Percentiles rank a stretch among this genome's conserved stretches.
Conservation (phyloP, 179 eudicot species). For the Corrigiola litoralis region DNA sequence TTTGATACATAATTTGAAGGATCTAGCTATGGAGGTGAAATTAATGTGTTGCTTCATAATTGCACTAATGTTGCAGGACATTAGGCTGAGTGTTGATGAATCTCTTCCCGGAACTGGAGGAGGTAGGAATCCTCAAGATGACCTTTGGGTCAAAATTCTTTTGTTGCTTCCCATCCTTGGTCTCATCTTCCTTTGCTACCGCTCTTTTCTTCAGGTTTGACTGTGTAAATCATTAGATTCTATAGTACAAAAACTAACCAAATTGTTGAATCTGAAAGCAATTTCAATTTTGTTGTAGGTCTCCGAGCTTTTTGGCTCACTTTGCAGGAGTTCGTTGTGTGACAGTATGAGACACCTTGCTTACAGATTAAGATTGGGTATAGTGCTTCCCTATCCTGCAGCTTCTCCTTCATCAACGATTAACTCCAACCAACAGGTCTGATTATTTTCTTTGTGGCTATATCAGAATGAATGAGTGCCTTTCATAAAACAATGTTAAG, state of each 20-base stretch:
- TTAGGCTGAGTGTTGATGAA: constrained; percentile 60
- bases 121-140: constrained; percentile 69
- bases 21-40: neutral
- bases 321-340: constrained; percentile 55
- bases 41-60: constrained; percentile 3
- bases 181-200: constrained; percentile 53
- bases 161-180: constrained; percentile 69
- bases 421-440: constrained; percentile 68
- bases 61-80: constrained; percentile 49
- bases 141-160: constrained; percentile 57
- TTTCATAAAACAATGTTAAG: neutral
- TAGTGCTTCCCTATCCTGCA: constrained; percentile 50
- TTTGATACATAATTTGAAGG: neutral
- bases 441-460: neutral
- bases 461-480: neutral
- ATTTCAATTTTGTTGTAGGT: constrained; percentile 25
- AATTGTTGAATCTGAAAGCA: constrained; percentile 20
- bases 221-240: neutral
- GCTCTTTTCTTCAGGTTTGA: constrained; percentile 71
- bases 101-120: constrained; percentile 93
- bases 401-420: constrained; percentile 55
- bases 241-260: neutral
- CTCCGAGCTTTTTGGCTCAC: constrained; percentile 25
- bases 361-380: constrained; percentile 57
- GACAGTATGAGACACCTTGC: constrained; percentile 68